phyloP scores from a whole-genome alignment of 208 protist genomes.

The Leishmania aethiopica region DNA sequence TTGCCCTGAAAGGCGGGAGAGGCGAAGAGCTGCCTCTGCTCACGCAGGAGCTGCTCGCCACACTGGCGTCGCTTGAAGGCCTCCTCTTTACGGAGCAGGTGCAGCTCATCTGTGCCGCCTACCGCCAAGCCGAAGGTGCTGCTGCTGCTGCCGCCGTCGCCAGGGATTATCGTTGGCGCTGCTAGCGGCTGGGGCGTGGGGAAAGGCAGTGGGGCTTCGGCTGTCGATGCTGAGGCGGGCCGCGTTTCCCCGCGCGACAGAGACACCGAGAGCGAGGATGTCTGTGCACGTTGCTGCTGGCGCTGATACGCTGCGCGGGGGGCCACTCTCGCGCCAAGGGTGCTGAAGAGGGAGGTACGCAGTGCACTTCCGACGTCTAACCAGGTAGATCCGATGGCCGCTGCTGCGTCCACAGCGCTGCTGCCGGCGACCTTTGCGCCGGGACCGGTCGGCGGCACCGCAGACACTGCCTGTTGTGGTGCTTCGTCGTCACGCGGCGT shows the following conservation, averaged over 20 bases:
- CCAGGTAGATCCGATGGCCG: slow-evolving; percentile 13
- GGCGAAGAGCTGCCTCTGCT: slow-evolving; percentile 28
- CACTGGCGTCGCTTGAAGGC: slow-evolving; percentile 45
- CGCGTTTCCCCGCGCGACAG: not conserved
- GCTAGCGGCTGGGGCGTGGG: not conserved
- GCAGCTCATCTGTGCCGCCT: slow-evolving; percentile 2
- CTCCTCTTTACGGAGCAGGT: slow-evolving; percentile 51
- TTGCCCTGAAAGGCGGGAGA: slow-evolving; percentile 27
- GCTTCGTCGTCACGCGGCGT: not conserved
- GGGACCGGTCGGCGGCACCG: not conserved
- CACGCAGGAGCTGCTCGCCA: slow-evolving; percentile 13
- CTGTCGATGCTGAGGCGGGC: not conserved
- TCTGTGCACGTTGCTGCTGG: not conserved
- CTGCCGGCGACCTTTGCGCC: not conserved
- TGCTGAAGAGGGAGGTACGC: slow-evolving; percentile 22
- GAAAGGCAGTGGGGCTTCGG: not conserved
- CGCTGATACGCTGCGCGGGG: slow-evolving; percentile 6
- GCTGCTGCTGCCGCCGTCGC: not conserved
- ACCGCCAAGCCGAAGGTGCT: not conserved
- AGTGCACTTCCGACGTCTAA: slow-evolving; percentile 23
- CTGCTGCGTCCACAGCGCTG: not conserved
- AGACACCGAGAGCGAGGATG: not conserved
- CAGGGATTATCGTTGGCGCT: not conserved
- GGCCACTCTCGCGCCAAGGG: slow-evolving; percentile 21
- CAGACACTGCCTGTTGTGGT: not conserved